Base-by-base conservation (phyloP, 495 filamentous ascomycete species). In the Annulohypoxylon stygium region DNA sequence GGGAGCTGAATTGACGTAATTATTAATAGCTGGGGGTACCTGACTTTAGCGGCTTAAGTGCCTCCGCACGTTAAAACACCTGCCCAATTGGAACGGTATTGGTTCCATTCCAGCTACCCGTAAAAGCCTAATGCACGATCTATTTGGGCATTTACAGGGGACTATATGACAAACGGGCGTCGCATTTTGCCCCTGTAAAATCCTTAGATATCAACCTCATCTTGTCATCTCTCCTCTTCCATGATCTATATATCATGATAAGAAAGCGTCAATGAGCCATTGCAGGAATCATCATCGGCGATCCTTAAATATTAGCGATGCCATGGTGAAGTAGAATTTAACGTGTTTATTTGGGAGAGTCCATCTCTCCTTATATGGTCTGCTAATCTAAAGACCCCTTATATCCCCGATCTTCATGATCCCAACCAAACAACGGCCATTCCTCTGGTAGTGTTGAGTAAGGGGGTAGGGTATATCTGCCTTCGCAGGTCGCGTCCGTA, bases 341-440 rank as follows among this genome's bases (percentile, higher is more conserved):
- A 20, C 16, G 18, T 26, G 23, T 25, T 18, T 0, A 51, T 20
- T 51, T 23, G 10, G 18, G 20, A 51, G 20, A 51, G 3, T 25
- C 18, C 2, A 26, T 9, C 18, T 54, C 25, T 30, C n/a, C 1
- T 58, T 14, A 39, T 34, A 47, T 47, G 16, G 7, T 2, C n/a
- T 47, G 1, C 43, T 39, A 60, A 43, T 60, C 34, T 43, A 43
- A 45, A 11, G 34, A 12, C 20, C 58, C 74, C 10, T 43, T 60
- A 45, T 57, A 78, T 37, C 70, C 70, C 30, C 77, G 70, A 12
- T 70, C 61, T 41, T 83, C 79, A 9, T 77, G 64, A 0, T 74
- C 58, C 80, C 81, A 83, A 3, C 81, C 81, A 14, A 77, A 14
- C 47, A 26, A 59, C 16, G 82, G 80, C 82, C 82, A 83, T 12